Conservation (phyloP, 139 green algal species). For the Pleodorina starrii region DNA sequence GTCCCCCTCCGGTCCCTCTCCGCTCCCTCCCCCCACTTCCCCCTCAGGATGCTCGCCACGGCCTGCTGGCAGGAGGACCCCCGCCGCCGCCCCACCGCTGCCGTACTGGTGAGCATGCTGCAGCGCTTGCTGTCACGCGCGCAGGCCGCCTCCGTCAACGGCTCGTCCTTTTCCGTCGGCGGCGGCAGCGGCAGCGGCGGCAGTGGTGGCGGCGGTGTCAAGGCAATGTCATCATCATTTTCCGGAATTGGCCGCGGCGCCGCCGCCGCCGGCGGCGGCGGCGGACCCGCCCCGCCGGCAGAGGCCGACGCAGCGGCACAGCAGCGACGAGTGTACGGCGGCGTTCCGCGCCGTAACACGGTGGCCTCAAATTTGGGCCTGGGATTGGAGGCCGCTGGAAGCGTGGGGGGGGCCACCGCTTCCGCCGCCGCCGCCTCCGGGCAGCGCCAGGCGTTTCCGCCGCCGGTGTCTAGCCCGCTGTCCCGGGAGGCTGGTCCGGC, state of each 20-base stretch:
- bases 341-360: background rate
- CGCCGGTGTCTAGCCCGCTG: constrained; percentile 17
- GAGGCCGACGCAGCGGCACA: background rate
- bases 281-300: background rate
- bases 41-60: constrained; percentile 26
- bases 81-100: constrained; percentile 27
- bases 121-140: constrained; percentile 32
- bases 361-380: background rate
- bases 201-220: background rate
- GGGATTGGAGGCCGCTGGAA: background rate
- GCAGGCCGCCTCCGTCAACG: background rate
- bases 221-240: background rate
- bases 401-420: background rate
- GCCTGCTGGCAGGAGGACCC: constrained; percentile 45
- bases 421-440: too few relatives aligned
- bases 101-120: constrained; percentile 26
- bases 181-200: background rate
- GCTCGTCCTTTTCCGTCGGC: background rate
- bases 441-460: background rate
- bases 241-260: background rate
- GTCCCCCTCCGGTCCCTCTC: too few relatives aligned
- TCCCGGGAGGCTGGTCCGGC: constrained; percentile 11
- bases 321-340: background rate
- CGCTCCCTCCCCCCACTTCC: too few relatives aligned
- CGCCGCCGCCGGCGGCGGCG: background rate